These are phyloP conservation scores for Sphagnurus paluster DNA, from an alignment of 1,284 basidiomycete genomes.

Conservation along the genomic window DNA sequence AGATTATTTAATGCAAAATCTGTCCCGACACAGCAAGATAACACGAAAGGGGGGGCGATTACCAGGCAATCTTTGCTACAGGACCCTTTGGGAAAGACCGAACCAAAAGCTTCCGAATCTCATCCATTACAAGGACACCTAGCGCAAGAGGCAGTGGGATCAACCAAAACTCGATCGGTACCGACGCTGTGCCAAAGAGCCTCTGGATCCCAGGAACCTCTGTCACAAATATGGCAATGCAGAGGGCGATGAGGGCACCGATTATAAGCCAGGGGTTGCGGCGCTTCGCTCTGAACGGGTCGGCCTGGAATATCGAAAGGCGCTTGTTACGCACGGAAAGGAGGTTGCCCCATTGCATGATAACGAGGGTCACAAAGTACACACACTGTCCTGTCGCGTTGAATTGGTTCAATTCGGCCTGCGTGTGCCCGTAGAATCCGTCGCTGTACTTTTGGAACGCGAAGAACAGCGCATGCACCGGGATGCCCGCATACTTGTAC, in stretches of 20 bases:
- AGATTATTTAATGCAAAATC: too few species aligned
- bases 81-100: constrained; percentile 19
- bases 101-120: constrained; percentile 19
- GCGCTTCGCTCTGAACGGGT: constrained; percentile 18
- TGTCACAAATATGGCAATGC: constrained; percentile 20
- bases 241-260: constrained; percentile 13
- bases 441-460: constrained; percentile 19
- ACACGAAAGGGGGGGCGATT: neutral
- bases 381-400: constrained; percentile 17
- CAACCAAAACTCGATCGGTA: constrained; percentile 20
- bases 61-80: constrained; percentile 19
- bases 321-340: constrained; percentile 22
- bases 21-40: too few species aligned
- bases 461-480: constrained; percentile 12
- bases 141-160: constrained; percentile 18
- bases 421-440: constrained; percentile 14
- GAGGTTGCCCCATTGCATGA: constrained; percentile 22
- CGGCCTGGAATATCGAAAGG: constrained; percentile 20
- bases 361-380: constrained; percentile 20
- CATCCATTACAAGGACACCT: constrained; percentile 17
- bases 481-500: constrained; percentile 16
- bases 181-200: constrained; percentile 17
- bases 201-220: constrained; percentile 18
- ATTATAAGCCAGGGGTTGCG: constrained; percentile 17
- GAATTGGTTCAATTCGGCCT: constrained; percentile 8